Evolutionary conservation across 495 filamentous ascomycete species (phyloP).

Genomic region (Diplogelasinospora grovesii): DNA sequence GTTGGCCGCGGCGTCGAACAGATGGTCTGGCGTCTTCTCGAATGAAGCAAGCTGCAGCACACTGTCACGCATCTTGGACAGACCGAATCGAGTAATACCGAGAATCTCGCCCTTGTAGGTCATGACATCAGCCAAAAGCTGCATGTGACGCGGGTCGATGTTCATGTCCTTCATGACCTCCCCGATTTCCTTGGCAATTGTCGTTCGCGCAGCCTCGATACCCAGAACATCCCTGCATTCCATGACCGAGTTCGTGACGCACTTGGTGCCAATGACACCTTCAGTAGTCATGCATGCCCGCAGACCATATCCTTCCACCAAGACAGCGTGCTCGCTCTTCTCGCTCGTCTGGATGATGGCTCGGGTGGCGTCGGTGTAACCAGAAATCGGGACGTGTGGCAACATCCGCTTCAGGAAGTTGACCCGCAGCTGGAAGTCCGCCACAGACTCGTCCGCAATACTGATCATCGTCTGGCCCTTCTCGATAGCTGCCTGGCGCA

Average conservation of each 20-base stretch:
- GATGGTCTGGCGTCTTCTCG: constrained; percentile 96
- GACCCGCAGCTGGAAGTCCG: constrained; percentile 72
- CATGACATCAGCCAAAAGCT: constrained; percentile 97
- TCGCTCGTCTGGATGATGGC: constrained; percentile 74
- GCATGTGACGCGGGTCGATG: constrained; percentile 98
- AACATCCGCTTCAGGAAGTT: constrained; percentile 77
- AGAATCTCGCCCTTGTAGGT: constrained; percentile 96
- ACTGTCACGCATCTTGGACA: constrained; percentile 93
- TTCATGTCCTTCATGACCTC: constrained; percentile 85
- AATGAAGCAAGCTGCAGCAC: constrained; percentile 94
- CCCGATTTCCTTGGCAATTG: constrained; percentile 74
- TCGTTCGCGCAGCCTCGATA: constrained; percentile 86
- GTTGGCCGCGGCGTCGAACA: constrained; percentile 88
- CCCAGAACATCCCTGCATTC: constrained; percentile 89
- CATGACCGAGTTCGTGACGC: constrained; percentile 80
- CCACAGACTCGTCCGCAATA: constrained; percentile 37
- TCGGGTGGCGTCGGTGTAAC: constrained; percentile 75
- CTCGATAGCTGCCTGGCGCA: constrained; percentile 36
- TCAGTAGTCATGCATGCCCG: constrained; percentile 83
- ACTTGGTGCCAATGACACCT: constrained; percentile 69
- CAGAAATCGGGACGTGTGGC: constrained; percentile 72
- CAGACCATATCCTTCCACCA: constrained; percentile 94
- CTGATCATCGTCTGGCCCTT: constrained; percentile 21
- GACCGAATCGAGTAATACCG: constrained; percentile 94
- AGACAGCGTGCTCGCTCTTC: constrained; percentile 54